Evolutionary conservation across 2,329 filamentous ascomycete species (phyloP), one percentile per base, ranked within the genome.

Genomic region (Claviceps maximensis): DNA sequence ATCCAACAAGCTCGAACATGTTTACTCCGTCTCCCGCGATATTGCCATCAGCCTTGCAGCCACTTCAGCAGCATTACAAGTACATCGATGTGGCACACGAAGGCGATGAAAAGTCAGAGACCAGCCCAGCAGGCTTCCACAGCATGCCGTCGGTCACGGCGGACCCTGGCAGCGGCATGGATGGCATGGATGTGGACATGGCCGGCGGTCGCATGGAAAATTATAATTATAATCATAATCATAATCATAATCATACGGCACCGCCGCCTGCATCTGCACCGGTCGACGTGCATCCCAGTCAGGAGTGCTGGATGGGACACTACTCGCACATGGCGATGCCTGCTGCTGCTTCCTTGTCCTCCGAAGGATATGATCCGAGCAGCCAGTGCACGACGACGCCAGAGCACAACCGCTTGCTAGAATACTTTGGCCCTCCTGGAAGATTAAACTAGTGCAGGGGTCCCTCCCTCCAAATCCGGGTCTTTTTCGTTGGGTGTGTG

Each of bases 161-260:
- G 33, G 42, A 41, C 21, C 47, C 53, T 2, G 9, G 50, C 19
- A 33, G 50, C 36, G 31, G 50, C 23, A 47, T 55, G 50, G 33
- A 52, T 49, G 23, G 50, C 25, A 47, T 55, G 50, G 33, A 52
- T 49, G 23, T 53, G 19, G 53, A 53, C 15, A 50, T 55, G 53
- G 40, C n/a, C 45, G 38, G 29, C 17, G 41, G 45, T 36, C 25
- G 36, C 46, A 36, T 47, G 4, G 17, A 33, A 8, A 25, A 31
- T 47, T 47, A 47, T 23, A 6, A 47, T 19, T 17, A 47, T 19
- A n/a, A n/a, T n/a, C n/a, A n/a, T n/a, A n/a, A n/a, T n/a, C n/a
- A n/a, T n/a, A n/a, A n/a, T n/a, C n/a, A n/a, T n/a, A 6, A 47
- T 19, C 25, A 47, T 19, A n/a, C 42, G 5, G 21, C 42, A 45